These are phyloP conservation scores for Diplotaxis tenuifolia DNA, from an alignment of 345 rosid genomes.

Conservation along the genomic window DNA sequence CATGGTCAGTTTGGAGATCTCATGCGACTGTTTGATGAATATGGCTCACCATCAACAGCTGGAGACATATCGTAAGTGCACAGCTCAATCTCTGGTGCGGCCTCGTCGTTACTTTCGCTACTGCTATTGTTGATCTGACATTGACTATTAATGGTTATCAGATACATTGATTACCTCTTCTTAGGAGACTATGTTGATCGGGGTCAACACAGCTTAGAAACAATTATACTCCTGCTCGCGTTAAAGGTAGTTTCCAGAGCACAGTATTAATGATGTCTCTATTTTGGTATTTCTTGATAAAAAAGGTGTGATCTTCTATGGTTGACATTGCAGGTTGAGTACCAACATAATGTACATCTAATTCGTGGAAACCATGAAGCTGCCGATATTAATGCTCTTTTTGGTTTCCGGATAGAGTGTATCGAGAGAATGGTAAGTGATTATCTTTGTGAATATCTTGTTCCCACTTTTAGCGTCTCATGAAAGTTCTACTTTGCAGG, in stretches of 20 bases:
- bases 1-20: conserved; percentile 99
- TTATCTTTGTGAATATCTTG: conserved; percentile 19
- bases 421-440: conserved; percentile 91
- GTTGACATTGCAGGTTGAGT: conserved; percentile 67
- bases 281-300: conserved; percentile 6
- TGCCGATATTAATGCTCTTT: conserved; percentile 97
- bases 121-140: conserved; percentile 6
- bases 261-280: not conserved
- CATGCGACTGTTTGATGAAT: conserved; percentile 98
- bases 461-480: conserved; percentile 25
- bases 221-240: conserved; percentile 90
- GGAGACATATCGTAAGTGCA: conserved; percentile 95
- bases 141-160: conserved; percentile 43
- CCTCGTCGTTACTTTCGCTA: not conserved
- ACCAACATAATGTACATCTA: conserved; percentile 81
- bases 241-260: conserved; percentile 61
- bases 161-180: conserved; percentile 98
- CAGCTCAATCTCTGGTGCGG: not conserved
- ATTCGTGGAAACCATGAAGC: conserved; percentile 99
- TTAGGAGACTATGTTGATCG: conserved; percentile 99
- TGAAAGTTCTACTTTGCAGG: conserved; percentile 50
- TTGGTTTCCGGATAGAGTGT: conserved; percentile 97
- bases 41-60: conserved; percentile 97
- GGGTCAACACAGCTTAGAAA: conserved; percentile 98
- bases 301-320: conserved; percentile 19